Conservation (phyloP, 768 basidiomycete species). For the Rhizopogon roseolus region DNA sequence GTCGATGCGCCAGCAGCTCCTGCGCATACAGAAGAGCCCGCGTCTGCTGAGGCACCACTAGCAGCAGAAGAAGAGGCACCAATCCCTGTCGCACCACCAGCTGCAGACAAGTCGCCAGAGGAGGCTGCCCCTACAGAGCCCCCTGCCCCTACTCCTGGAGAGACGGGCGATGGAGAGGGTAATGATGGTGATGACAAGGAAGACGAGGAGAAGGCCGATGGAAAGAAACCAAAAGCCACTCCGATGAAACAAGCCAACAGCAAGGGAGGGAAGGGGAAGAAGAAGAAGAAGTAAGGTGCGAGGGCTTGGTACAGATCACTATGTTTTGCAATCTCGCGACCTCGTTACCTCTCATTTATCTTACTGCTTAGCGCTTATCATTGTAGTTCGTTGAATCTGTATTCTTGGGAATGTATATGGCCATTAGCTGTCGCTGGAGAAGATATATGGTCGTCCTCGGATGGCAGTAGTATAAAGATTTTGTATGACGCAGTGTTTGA, state of each 20-base stretch:
- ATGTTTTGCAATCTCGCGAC: no score
- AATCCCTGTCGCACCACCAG: background rate
- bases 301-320: background rate
- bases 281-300: slow-evolving; percentile 9
- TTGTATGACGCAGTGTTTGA: no score
- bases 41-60: background rate
- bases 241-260: slow-evolving; percentile 5
- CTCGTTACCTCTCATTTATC: no score
- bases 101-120: background rate
- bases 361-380: no score
- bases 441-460: no score
- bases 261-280: slow-evolving; percentile 5
- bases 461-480: no score
- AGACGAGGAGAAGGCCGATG: background rate
- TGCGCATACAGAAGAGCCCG: background rate
- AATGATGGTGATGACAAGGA: slow-evolving; percentile 1
- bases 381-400: no score
- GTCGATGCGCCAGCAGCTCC: background rate
- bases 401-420: no score
- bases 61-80: background rate
- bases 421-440: no score
- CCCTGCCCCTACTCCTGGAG: background rate
- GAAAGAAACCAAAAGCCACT: background rate
- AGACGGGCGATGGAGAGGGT: background rate
- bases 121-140: background rate